These are phyloP conservation scores for Recurvomyces mirabilis DNA, from an alignment of 495 filamentous ascomycete genomes.

Conservation along the genomic window DNA sequence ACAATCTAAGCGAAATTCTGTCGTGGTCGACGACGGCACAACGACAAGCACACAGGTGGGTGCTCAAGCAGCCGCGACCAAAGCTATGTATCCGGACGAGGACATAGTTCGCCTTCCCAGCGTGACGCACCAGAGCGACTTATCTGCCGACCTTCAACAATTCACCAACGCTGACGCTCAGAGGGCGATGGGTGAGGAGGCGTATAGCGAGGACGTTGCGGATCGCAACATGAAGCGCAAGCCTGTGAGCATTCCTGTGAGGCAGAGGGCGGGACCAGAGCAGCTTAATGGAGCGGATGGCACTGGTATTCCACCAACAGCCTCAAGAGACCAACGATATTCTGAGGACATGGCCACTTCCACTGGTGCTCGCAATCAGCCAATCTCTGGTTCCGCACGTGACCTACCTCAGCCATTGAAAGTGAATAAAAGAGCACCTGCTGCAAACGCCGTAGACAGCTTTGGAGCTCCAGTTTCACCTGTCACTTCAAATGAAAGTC, in stretches of 20 bases:
- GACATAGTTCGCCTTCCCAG: conserved; percentile 4
- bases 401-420: background rate
- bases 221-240: conserved; percentile 21
- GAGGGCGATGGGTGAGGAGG: conserved; percentile 10
- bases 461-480: background rate
- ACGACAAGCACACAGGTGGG: too few species aligned
- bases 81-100: conserved; percentile 4
- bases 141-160: conserved; percentile 12
- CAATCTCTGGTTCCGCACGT: background rate
- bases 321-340: too few species aligned
- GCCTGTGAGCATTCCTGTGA: background rate
- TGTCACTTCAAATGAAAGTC: background rate
- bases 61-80: background rate
- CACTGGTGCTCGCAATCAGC: background rate
- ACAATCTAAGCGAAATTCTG: too few species aligned
- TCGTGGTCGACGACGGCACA: too few species aligned
- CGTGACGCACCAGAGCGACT: conserved; percentile 2
- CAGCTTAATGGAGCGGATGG: too few species aligned
- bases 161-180: conserved; percentile 6
- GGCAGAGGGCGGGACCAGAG: too few species aligned
- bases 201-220: conserved; percentile 24
- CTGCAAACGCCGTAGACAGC: background rate
- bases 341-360: background rate
- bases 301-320: too few species aligned
- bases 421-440: background rate